Base-by-base conservation (phyloP, 2,329 filamentous ascomycete species). In the Emmonsia crescens region DNA sequence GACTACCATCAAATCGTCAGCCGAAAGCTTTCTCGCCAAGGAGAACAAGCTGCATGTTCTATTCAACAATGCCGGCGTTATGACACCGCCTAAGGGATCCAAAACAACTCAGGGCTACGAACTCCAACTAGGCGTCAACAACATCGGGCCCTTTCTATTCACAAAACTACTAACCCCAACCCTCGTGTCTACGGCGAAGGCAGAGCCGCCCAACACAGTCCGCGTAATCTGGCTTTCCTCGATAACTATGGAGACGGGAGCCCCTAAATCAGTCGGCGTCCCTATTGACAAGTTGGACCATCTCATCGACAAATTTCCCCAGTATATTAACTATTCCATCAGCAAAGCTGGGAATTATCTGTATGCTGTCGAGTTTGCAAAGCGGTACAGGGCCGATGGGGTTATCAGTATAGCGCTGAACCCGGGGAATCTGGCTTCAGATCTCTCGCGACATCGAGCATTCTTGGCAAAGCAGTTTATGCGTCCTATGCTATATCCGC, bases 141-240 rank as follows among this genome's bases (percentile, higher is more conserved):
- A 70, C 60, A 60, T 79, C 1, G 77, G 71, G 0, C 74, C 74
- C 1, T 75, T 73, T 55, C 70, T 78, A 0, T 73, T 79, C 49
- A 76, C 73, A 0, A 66, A 76, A 59, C 63, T 75, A 0, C 68
- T 79, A 1, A 67, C 71, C 0, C 76, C 77, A 0, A 29, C 73
- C 6, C 67, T 79, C 3, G 42, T 63, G 0, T 56, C 67, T 12
- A 73, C 76, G 0, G 75, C 73, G 0, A 49, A 57, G 24, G 60
- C 55, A 12, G 63, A 62, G 2, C 52, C 63, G 5, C 57, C 63
- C 2, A 59, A 38, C 19, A 29, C 63, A n/a, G 72, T 76, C 5
- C 69, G 76, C 12, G 71, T 78, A 0, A 64, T 75, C 3, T 78
- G 74, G 72, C 64, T 67, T 10, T 59, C 63, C 5, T 67, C 66